Percentiles rank a stretch among this genome's conserved stretches.
Conservation (phyloP, 768 basidiomycete genomes). For the Hypholoma sublateritium region DNA sequence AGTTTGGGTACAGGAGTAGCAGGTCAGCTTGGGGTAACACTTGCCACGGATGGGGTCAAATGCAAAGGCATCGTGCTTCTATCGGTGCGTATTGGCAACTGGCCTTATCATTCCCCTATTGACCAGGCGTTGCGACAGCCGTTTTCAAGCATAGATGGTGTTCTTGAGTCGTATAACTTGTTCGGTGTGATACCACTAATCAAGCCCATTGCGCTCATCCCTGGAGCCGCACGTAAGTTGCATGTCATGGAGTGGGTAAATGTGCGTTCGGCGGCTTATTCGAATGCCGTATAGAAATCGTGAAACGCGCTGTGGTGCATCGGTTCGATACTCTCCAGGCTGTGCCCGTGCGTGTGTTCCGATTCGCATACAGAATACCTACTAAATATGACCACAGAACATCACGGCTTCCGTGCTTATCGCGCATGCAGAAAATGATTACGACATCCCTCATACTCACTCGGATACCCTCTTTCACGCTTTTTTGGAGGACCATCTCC, state of each 20-base stretch:
- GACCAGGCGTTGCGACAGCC: constrained; percentile 31
- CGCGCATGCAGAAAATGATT: constrained; percentile 77
- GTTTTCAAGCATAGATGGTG: constrained; percentile 58
- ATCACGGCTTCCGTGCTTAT: constrained; percentile 72
- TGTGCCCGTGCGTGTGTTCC: constrained; percentile 49
- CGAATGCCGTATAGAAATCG: constrained; percentile 35
- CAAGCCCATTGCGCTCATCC: constrained; percentile 67
- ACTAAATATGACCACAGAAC: constrained; percentile 36
- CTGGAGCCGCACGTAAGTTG: constrained; percentile 60
- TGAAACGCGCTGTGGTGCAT: constrained; percentile 48
- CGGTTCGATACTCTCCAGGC: constrained; percentile 62
- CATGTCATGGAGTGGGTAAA: background rate
- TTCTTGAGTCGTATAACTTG: constrained; percentile 71
- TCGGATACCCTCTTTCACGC: constrained; percentile 72
- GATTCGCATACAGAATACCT: too few species aligned
- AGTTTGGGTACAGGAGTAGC: constrained; percentile 87
- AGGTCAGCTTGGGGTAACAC: constrained; percentile 45
- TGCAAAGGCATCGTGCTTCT: constrained; percentile 51
- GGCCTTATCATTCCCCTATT: background rate
- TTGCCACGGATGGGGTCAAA: constrained; percentile 42
- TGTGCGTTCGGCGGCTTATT: background rate
- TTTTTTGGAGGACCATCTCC: constrained; percentile 66
- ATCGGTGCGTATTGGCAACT: constrained; percentile 32
- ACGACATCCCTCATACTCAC: constrained; percentile 75
- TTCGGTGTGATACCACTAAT: constrained; percentile 71